Percentiles rank a stretch among this genome's conserved stretches.
Conservation (phyloP, 768 basidiomycete genomes). For the Leccinum subgranulosum region DNA sequence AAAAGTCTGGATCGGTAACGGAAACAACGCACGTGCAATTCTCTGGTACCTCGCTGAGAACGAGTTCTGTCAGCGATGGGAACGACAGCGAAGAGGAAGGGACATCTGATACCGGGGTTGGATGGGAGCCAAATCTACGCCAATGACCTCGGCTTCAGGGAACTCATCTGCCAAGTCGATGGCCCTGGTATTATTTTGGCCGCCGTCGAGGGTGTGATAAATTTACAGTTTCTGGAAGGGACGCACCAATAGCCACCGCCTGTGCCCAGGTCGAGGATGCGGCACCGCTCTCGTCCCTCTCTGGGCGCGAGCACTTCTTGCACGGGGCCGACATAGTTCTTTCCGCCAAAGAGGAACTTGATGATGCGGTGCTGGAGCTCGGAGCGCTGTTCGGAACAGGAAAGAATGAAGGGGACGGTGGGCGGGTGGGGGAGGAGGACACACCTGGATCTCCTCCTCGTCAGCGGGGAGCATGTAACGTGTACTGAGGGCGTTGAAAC, state of each 20-base stretch:
- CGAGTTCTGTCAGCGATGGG: constrained; percentile 12
- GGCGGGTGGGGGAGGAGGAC: not conserved
- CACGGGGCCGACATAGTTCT: constrained; percentile 66
- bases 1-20: not conserved
- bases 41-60: constrained; percentile 55
- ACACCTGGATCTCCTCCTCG: constrained; percentile 60
- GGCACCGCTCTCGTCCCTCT: constrained; percentile 29
- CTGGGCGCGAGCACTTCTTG: constrained; percentile 46
- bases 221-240: not conserved
- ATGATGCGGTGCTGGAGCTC: constrained; percentile 62
- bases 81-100: not conserved
- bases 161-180: constrained; percentile 75
- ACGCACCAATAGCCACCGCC: constrained; percentile 61
- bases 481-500: constrained; percentile 52
- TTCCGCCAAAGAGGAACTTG: constrained; percentile 63
- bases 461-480: constrained; percentile 66
- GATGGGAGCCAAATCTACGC: constrained; percentile 69
- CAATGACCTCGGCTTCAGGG: constrained; percentile 61
- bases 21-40: constrained; percentile 64
- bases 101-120: constrained; percentile 55
- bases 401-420: constrained; percentile 2
- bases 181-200: constrained; percentile 44
- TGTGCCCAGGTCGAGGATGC: constrained; percentile 67
- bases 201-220: not conserved
- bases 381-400: constrained; percentile 44